Conservation (phyloP, 176 grass and related monocot species). For the Coix lacrymajobi region DNA sequence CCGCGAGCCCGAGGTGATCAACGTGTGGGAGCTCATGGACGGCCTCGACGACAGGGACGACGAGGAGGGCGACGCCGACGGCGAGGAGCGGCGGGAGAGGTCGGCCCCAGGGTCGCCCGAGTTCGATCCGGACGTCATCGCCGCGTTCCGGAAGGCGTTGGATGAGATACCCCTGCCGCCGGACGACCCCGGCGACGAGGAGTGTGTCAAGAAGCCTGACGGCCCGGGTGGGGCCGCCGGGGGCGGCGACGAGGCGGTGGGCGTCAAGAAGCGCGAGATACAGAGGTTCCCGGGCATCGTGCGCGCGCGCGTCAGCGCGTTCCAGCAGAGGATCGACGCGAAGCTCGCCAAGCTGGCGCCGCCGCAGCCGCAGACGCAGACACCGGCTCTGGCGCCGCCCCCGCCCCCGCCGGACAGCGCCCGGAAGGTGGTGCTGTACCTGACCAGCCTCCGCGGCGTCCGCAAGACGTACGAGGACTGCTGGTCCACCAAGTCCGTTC, state of each 20-base stretch:
- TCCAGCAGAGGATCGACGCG: constrained; percentile 79
- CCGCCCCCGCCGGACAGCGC: constrained; percentile 35
- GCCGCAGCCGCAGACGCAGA: not conserved
- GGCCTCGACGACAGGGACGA: constrained; percentile 70
- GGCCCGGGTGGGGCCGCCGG: not conserved
- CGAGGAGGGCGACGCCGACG: not conserved
- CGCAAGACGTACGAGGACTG: constrained; percentile 92
- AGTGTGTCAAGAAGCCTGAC: constrained; percentile 8
- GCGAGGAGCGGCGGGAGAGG: not conserved
- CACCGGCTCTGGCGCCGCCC: not conserved
- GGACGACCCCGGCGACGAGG: not conserved
- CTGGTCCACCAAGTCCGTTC: constrained; percentile 52
- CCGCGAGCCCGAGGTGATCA: constrained; percentile 77
- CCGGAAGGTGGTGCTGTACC: constrained; percentile 66
- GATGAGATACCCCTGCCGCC: constrained; percentile 11
- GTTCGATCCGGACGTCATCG: constrained; percentile 56
- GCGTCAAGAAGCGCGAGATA: constrained; percentile 44
- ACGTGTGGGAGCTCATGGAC: constrained; percentile 98
- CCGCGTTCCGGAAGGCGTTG: constrained; percentile 47
- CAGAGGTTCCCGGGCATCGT: constrained; percentile 66
- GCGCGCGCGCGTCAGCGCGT: constrained; percentile 57
- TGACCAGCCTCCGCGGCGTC: constrained; percentile 86
- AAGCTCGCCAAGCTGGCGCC: constrained; percentile 43
- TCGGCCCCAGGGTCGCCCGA: constrained; percentile 30
- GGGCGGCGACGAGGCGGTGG: not conserved